Conservation (phyloP, 2,329 filamentous ascomycete species). For the Cadophora gregata region DNA sequence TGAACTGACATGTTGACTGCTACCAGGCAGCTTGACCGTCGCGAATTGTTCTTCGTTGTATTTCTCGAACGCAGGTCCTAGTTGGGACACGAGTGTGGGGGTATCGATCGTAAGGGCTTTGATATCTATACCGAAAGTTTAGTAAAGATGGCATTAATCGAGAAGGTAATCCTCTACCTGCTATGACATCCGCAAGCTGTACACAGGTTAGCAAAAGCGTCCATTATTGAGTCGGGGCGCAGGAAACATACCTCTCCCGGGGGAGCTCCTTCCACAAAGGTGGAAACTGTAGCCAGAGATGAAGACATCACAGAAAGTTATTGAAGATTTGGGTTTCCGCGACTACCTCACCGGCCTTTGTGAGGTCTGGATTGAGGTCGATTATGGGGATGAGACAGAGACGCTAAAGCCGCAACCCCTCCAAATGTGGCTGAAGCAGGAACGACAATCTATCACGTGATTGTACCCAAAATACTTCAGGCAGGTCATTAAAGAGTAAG, state of each 20-base stretch:
- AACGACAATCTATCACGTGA: background rate
- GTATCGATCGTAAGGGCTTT: conserved; percentile 80
- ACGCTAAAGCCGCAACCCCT: conserved; percentile 11
- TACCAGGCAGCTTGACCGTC: conserved; percentile 87
- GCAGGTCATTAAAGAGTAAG: too few relatives aligned
- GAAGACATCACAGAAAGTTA: conserved; percentile 41
- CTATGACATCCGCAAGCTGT: conserved; percentile 86
- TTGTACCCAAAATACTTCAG: background rate
- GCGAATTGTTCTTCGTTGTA: conserved; percentile 97
- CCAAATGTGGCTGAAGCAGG: conserved; percentile 18
- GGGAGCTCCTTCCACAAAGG: conserved; percentile 92
- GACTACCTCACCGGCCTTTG: conserved; percentile 2
- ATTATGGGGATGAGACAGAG: conserved; percentile 10
- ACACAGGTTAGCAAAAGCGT: conserved; percentile 32
- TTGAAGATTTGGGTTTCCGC: background rate
- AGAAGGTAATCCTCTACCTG: conserved; percentile 61
- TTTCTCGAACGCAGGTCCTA: conserved; percentile 84
- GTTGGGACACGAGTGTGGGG: conserved; percentile 70
- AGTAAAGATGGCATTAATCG: conserved; percentile 21
- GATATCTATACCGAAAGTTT: conserved; percentile 68
- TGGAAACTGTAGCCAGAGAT: conserved; percentile 68
- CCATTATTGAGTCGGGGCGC: background rate
- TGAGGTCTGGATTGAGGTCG: conserved; percentile 11
- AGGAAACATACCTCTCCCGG: conserved; percentile 81
- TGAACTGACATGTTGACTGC: conserved; percentile 72